Evolutionary conservation across 257 asterid genomes (phyloP), one percentile per base, ranked within the genome.

Genomic region (Solanum rostratum): DNA sequence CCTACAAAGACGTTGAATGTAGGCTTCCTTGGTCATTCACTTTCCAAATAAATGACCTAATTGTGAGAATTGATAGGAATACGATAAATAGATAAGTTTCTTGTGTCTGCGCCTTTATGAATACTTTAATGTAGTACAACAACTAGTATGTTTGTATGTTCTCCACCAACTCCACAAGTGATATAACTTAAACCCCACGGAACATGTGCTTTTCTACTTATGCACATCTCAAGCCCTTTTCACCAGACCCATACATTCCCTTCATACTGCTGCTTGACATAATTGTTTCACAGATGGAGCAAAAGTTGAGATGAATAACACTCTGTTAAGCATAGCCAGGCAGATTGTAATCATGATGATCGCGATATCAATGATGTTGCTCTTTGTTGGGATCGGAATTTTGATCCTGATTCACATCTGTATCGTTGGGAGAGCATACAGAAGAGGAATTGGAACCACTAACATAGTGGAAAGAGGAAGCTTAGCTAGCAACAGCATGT

Each of bases 401-500:
- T 79, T 92, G 1, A 82, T 95, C n/a, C 63, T 93, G 27, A 90
- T 95, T 88, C 97, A 92, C 57, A 88, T 90, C 11, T 95, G 98
- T 81, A 60, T 95, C 0, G 95, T 92, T 18, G 94, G 97, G 84
- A 88, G 95, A 87, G 85, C 92, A 1, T 80, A 92, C 33, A 84
- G 94, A 30, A 82, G 83, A 66, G 91, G 89, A 57, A 29, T 74
- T 9, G 78, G 76, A 29, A 74, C 83, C 14, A 45, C n/a, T 39
- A 46, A 59, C 57, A 78, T 50, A 74, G 92, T 37, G 37, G 94
- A 91, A 85, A 90, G 90, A 57, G 92, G 92, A 4, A 87, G 91
- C 74, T 84, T 86, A 10, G 91, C 90, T 39, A 93, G 92, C 91
- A 82, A 89, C 9, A 95, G 97, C 83, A 91, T 95, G 98, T 92